phyloP scores from a whole-genome alignment of 495 filamentous ascomycete genomes.

The Cercophora sp. region DNA sequence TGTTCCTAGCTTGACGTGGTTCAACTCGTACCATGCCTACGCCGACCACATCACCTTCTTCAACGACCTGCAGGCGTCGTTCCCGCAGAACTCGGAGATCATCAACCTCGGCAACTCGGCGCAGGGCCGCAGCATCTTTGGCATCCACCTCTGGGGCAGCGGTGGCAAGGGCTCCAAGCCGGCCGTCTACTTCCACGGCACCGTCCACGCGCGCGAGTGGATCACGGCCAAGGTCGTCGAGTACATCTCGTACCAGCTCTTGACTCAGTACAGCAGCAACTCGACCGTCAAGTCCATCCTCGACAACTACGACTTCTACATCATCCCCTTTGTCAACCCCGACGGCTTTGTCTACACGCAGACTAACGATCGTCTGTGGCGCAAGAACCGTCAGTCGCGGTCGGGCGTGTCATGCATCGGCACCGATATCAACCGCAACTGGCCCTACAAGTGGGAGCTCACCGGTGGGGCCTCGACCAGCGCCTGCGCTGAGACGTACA shows the following conservation, averaged over 20 bases:
- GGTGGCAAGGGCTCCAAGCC: constrained; percentile 52
- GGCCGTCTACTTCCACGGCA: constrained; percentile 57
- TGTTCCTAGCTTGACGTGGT: constrained; percentile 42
- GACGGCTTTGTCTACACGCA: constrained; percentile 64
- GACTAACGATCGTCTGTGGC: constrained; percentile 55
- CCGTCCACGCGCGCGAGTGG: constrained; percentile 64
- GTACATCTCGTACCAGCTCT: constrained; percentile 53
- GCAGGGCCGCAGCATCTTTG: constrained; percentile 49
- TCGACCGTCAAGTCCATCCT: constrained; percentile 39
- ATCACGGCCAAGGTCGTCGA: constrained; percentile 53
- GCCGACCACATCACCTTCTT: constrained; percentile 53
- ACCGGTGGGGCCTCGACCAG: constrained; percentile 48
- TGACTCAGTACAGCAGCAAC: constrained; percentile 44
- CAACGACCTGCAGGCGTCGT: constrained; percentile 44
- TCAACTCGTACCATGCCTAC: constrained; percentile 55
- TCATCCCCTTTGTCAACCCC: constrained; percentile 60
- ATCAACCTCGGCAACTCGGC: constrained; percentile 48
- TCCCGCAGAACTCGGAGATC: constrained; percentile 50
- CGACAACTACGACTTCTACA: constrained; percentile 61
- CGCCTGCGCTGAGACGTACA: constrained; percentile 53
- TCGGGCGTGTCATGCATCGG: constrained; percentile 47
- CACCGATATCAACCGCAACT: constrained; percentile 63
- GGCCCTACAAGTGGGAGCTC: constrained; percentile 51
- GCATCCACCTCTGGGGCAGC: constrained; percentile 57
- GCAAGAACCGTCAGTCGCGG: constrained; percentile 56